phyloP scores from a whole-genome alignment of 345 rosid species.

The Luvunga scandens region DNA sequence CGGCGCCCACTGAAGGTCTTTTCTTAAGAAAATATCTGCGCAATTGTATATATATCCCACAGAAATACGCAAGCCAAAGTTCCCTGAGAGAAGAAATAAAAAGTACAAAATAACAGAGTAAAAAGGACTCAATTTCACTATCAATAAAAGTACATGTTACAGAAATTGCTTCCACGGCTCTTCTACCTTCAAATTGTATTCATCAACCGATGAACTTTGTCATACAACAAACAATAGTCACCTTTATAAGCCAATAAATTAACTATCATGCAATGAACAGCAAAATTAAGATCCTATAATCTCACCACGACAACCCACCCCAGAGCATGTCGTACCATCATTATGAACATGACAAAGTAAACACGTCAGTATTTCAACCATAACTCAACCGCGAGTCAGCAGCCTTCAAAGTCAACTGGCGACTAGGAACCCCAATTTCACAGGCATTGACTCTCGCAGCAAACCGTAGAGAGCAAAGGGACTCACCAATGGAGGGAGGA shows the following conservation, averaged over 20 bases:
- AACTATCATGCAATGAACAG: not conserved
- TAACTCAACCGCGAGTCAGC: conserved; percentile 51
- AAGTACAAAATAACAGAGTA: too few relatives aligned
- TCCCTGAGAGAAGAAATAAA: too few relatives aligned
- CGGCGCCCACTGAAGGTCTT: not conserved
- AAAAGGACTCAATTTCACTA: not conserved
- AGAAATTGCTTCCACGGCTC: not conserved
- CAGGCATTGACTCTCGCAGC: conserved; percentile 89
- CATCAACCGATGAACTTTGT: conserved; percentile 31
- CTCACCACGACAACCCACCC: not conserved
- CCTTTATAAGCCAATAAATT: conserved; percentile 13
- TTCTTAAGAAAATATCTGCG: not conserved
- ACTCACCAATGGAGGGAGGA: conserved; percentile 68
- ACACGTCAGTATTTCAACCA: conserved; percentile 11
- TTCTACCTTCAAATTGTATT: conserved; percentile 10
- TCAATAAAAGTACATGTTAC: not conserved
- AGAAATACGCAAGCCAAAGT: not conserved
- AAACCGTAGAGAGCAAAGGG: conserved; percentile 79
- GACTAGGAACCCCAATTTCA: conserved; percentile 78
- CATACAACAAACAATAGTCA: conserved; percentile 17
- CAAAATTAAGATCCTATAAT: not conserved
- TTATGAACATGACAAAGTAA: not conserved
- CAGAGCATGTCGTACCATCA: not conserved
- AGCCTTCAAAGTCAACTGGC: conserved; percentile 44
- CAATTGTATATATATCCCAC: not conserved